Evolutionary conservation across 2,329 filamentous ascomycete genomes (phyloP), one percentile per base, ranked within the genome.

Genomic region (Colletotrichum sp.): DNA sequence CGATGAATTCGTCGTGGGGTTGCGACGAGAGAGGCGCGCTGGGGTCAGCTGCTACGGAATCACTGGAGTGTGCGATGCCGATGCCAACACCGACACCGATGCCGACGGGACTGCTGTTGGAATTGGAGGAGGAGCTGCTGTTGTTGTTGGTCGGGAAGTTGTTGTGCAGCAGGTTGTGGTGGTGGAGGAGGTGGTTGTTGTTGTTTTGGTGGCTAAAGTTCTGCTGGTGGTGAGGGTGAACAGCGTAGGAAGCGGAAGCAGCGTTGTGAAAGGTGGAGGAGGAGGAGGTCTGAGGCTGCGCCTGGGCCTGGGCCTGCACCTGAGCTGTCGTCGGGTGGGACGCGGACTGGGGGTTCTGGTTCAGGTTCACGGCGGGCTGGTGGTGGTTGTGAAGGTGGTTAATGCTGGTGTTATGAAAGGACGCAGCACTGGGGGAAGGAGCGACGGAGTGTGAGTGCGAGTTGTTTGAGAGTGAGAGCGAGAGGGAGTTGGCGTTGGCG

Each of bases 151-250:
- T 67, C 64, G 32, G 34, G 56, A 61, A 70, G 27, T 48, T 48
- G 43, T 48, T 48, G 43, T 70, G 67, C 55, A 58, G 64, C 52
- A 56, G 43, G 64, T 56, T 73, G 66, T 61, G 69, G 68, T 61
- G 62, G 18, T 34, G 58, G 32, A 32, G 58, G 30, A n/a, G 56
- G 67, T 64, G 32, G 66, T 56, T 56, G 64, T 56, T 64, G 66
- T 64, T 58, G 70, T 67, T 68, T 67, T 67, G 68, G 67, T 66
- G 61, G 43, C 36, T 70, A 56, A 74, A 70, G 71, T 64, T 62
- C 66, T 70, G 71, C 58, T 70, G 22, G 91, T 89, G 3, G 94
- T 93, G 1, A 96, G 95, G 39, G 96, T 97, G 82, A 94, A 97
- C 2, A 96, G 96, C 12, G 95, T 98, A 52, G 43, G 43, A 22